These are phyloP conservation scores for Penicillium olsonii DNA, from an alignment of 2,329 filamentous ascomycete genomes.

Conservation along the genomic window DNA sequence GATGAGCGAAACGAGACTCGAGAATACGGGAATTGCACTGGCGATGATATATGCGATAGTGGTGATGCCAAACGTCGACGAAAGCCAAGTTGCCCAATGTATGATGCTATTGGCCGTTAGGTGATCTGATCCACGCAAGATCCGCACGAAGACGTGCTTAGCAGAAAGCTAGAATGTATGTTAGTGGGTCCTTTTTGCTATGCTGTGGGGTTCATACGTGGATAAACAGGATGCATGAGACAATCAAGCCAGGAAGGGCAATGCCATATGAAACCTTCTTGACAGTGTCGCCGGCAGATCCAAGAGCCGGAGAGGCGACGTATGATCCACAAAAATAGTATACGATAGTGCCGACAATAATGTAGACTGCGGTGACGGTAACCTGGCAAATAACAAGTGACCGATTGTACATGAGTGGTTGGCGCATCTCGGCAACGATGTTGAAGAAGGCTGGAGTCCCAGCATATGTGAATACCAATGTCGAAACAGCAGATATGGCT, in stretches of 20 bases:
- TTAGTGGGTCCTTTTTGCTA: not conserved
- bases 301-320: constrained; percentile 49
- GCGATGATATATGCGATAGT: not conserved
- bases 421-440: constrained; percentile 39
- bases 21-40: not conserved
- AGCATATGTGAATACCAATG: constrained; percentile 24
- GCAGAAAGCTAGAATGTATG: not conserved
- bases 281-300: constrained; percentile 42
- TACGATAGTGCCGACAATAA: constrained; percentile 40
- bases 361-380: constrained; percentile 33
- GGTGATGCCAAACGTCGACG: not conserved
- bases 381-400: constrained; percentile 33
- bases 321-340: constrained; percentile 49
- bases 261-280: constrained; percentile 49
- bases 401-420: constrained; percentile 31
- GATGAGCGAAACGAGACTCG: not conserved
- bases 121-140: not conserved
- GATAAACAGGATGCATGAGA: constrained; percentile 20
- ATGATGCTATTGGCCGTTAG: not conserved
- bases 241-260: constrained; percentile 30
- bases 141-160: not conserved
- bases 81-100: not conserved
- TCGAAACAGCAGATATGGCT: constrained; percentile 24
- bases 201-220: constrained; percentile 14
- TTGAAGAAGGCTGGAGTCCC: constrained; percentile 32